Base-by-base conservation (phyloP, 2,329 filamentous ascomycete genomes). In the Cordyceps farinosa region DNA sequence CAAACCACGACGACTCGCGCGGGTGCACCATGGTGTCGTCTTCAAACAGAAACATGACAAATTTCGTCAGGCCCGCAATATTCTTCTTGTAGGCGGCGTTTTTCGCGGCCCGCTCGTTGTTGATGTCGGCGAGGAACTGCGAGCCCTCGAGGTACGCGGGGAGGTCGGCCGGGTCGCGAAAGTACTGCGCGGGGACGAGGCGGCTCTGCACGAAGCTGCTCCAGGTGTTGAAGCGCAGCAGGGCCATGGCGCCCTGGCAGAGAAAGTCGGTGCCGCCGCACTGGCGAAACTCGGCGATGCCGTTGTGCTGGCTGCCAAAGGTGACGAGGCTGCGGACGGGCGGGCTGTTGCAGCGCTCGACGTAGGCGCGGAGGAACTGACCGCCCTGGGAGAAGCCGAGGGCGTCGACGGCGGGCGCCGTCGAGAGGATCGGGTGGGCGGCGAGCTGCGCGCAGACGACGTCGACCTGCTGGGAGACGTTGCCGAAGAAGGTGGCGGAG, bases 321-420 rank as follows among this genome's bases (percentile, higher is more conserved):
- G 93, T 97, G 66, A 97, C 84, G 44, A 97, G 84, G 73, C 86
- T 93, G 67, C 87, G 84, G 13, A 97, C 85, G 4, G 86, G 87
- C 0, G 92, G 88, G 40, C 70, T 71, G 74, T 92, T 95, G 81
- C 95, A 99, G 50, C 91, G 85, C 81, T 99, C 88, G 67, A 97
- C 81, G 74, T 96, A 93, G 30, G 84, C 95, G 64, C 95, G 88
- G n/a, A 99, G 84, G 79, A 99, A 97, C 75, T 97, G 91, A 1
- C 95, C 95, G 66, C 95, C 95, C 76, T 99, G 95, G 15, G 90
- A 95, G 80, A 99, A 97, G 34, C 95, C 95, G 42, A 99, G 79
- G 40, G 93, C 94, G 76, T 98, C 95, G 72, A 97, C 83, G 66
- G 89, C 91, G 0, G 90, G 90, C 0, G 91, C 90, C 7, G 89